Percentiles rank a stretch among this genome's conserved stretches.
Conservation (phyloP, 2,329 filamentous ascomycete species). For the Aspergillus texensis region DNA sequence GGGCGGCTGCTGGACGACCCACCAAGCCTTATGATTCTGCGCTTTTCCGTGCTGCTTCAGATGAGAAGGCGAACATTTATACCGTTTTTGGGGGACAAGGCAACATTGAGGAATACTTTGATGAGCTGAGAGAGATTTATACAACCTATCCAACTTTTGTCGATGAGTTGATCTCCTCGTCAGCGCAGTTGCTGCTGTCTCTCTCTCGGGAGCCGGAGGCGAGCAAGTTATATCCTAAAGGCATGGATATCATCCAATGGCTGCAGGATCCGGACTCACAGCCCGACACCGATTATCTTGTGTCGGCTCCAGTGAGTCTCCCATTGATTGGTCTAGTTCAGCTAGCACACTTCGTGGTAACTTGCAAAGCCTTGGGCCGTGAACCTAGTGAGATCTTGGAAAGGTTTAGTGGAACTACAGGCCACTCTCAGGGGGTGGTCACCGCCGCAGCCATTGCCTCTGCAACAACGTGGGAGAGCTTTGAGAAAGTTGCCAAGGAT, state of each 20-base stretch:
- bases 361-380: slow-evolving; percentile 86
- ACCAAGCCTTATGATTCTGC: slow-evolving; percentile 95
- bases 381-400: slow-evolving; percentile 87
- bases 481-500: slow-evolving; percentile 75
- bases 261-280: slow-evolving; percentile 85
- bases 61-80: slow-evolving; percentile 82
- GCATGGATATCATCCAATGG: slow-evolving; percentile 94
- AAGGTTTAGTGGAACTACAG: slow-evolving; percentile 82
- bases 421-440: slow-evolving; percentile 95
- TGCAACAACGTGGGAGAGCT: slow-evolving; percentile 90
- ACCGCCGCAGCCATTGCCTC: slow-evolving; percentile 90
- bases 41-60: slow-evolving; percentile 82
- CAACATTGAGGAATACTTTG: slow-evolving; percentile 99
- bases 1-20: slow-evolving; percentile 78
- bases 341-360: slow-evolving; percentile 91
- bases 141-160: slow-evolving; percentile 89
- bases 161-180: slow-evolving; percentile 76
- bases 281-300: slow-evolving; percentile 90
- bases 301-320: slow-evolving; percentile 93
- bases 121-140: slow-evolving; percentile 90
- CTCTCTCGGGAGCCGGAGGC: slow-evolving; percentile 81
- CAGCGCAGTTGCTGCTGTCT: slow-evolving; percentile 83
- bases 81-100: slow-evolving; percentile 96
- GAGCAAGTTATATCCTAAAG: slow-evolving; percentile 95
- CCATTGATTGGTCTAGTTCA: slow-evolving; percentile 95